These are phyloP conservation scores for Fusarium sp. DNA, from an alignment of 2,329 filamentous ascomycete genomes.

Conservation along the genomic window DNA sequence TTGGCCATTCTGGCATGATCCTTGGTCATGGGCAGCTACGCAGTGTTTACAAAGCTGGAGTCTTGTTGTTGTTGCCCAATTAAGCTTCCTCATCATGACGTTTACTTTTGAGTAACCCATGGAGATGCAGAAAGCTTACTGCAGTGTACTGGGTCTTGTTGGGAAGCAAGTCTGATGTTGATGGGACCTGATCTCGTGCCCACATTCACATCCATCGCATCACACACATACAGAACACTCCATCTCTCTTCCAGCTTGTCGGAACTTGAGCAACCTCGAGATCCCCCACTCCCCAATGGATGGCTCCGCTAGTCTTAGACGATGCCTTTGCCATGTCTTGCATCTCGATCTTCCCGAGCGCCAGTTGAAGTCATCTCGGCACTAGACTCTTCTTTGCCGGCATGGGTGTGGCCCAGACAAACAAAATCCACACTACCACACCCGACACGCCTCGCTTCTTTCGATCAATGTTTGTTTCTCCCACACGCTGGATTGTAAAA, in stretches of 20 bases:
- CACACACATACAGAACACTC: neutral
- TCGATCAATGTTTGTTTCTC: constrained; percentile 27
- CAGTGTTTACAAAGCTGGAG: constrained; percentile 35
- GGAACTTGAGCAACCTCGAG: constrained; percentile 20
- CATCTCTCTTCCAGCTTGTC: constrained; percentile 2
- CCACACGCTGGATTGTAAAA: constrained; percentile 10
- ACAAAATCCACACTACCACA: constrained; percentile 22
- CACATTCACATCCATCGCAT: neutral
- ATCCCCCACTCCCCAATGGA: constrained; percentile 27
- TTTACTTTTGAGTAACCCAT: constrained; percentile 34
- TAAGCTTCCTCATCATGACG: constrained; percentile 37
- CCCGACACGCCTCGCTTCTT: neutral
- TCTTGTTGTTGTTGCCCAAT: constrained; percentile 40
- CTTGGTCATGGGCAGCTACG: constrained; percentile 31
- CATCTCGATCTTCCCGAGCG: constrained; percentile 47
- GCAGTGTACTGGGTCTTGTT: neutral
- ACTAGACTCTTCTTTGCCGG: constrained; percentile 38
- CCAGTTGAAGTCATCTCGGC: constrained; percentile 42
- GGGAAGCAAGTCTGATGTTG: neutral
- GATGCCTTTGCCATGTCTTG: constrained; percentile 42
- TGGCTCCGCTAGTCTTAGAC: constrained; percentile 34
- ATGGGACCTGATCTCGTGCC: constrained; percentile 15
- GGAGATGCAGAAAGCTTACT: constrained; percentile 25
- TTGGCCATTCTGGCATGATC: constrained; percentile 43
- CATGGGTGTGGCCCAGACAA: constrained; percentile 23